phyloP scores from a whole-genome alignment of 2,329 filamentous ascomycete species.

The Lecanicillium sp. region DNA sequence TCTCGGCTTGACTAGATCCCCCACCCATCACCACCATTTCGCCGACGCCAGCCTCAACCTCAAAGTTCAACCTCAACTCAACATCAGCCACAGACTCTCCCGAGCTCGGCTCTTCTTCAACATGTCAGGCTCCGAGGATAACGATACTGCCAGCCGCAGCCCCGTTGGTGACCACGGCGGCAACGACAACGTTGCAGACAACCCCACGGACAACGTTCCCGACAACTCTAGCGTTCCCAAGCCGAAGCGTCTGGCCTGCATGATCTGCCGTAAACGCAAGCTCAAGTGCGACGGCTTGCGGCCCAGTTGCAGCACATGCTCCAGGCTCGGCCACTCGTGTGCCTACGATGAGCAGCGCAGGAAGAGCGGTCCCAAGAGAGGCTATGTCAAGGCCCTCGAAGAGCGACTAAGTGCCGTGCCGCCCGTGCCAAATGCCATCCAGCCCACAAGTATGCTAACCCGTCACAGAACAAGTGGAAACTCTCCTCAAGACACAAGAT shows the following conservation, averaged over 20 bases:
- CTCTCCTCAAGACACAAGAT: slow-evolving; percentile 76
- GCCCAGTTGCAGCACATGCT: slow-evolving; percentile 83
- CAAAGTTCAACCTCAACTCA: too few relatives aligned
- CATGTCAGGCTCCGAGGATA: slow-evolving; percentile 34
- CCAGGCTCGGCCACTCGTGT: slow-evolving; percentile 78
- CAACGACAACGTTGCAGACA: slow-evolving; percentile 27
- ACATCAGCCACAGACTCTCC: too few relatives aligned
- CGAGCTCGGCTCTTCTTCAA: slow-evolving; percentile 7
- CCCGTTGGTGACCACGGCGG: slow-evolving; percentile 7
- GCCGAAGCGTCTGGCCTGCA: slow-evolving; percentile 90
- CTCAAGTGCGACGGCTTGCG: slow-evolving; percentile 80
- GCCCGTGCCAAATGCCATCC: background rate
- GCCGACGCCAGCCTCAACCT: too few relatives aligned
- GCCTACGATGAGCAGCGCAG: slow-evolving; percentile 87
- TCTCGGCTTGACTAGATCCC: too few relatives aligned
- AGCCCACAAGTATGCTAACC: slow-evolving; percentile 17
- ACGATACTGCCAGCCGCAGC: slow-evolving; percentile 26
- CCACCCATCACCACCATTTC: too few relatives aligned
- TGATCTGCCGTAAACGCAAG: slow-evolving; percentile 89
- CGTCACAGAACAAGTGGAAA: slow-evolving; percentile 79
- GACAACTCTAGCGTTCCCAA: slow-evolving; percentile 60
- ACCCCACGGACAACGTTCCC: slow-evolving; percentile 34
- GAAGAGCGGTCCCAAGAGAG: slow-evolving; percentile 91
- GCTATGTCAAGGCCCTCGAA: slow-evolving; percentile 90
- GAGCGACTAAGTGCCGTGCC: slow-evolving; percentile 74